Conservation (phyloP, 2,329 filamentous ascomycete genomes). For the Epichloe aotearoae region DNA sequence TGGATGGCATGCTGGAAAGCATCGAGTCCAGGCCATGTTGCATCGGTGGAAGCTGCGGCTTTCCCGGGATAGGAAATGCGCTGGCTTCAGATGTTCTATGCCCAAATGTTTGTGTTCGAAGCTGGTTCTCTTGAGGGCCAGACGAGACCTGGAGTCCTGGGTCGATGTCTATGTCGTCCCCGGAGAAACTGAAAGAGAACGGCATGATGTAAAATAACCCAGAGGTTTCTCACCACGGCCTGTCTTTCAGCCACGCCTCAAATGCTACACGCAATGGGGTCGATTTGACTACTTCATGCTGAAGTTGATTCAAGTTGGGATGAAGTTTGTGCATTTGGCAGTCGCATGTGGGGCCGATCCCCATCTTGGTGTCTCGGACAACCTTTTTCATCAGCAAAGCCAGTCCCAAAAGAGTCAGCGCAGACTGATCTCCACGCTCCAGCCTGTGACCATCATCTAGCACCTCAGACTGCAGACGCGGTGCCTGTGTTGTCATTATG, state of each 20-base stretch:
- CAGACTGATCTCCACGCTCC: not conserved
- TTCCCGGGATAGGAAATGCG: conserved; percentile 50
- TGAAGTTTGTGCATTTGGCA: not conserved
- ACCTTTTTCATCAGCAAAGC: no score
- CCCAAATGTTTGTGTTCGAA: conserved; percentile 6
- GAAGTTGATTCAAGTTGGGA: not conserved
- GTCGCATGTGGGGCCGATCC: no score
- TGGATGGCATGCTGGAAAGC: conserved; percentile 52
- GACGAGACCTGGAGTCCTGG: conserved; percentile 2
- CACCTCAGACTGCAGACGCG: no score
- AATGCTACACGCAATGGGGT: not conserved
- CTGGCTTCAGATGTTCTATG: conserved; percentile 18
- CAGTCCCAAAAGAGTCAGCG: no score
- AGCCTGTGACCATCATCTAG: not conserved
- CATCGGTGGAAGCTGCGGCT: conserved; percentile 43
- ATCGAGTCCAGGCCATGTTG: conserved; percentile 37
- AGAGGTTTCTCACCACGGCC: no score
- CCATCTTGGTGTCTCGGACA: no score
- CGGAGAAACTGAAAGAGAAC: conserved; percentile 49
- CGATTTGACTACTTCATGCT: not conserved
- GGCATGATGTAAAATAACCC: conserved; percentile 20
- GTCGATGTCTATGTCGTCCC: conserved; percentile 48
- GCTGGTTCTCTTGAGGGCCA: conserved; percentile 7
- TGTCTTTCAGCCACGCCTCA: not conserved
- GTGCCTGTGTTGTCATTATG: conserved; percentile 10